Evolutionary conservation across 78 protist species (phyloP), one percentile per base, ranked within the genome.

Genomic region (Dictyostelium intermedium): DNA sequence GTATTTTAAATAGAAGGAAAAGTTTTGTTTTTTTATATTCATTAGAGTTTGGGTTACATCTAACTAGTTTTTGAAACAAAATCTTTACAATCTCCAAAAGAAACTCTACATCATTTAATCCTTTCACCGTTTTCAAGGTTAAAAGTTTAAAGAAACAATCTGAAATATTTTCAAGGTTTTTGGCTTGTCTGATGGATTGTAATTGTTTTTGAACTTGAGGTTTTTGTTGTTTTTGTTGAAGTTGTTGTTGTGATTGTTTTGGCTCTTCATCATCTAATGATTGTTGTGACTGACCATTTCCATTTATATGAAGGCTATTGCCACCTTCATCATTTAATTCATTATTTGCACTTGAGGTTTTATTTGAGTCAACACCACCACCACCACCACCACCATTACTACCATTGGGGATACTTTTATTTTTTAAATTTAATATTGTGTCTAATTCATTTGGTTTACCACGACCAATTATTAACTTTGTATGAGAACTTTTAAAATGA

Each of bases 1-100:
- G 86, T 13, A 82, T 35, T 82, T 82, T 82, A 35, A 82, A 82
- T 82, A 82, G 60, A 18, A 82, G 27, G 66, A 82, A 82, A 18
- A 60, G 34, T 27, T 60, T 82, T 23, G 60, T 82, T 20, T 60
- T 50, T 60, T 82, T 82, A 23, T 23, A 82, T 56, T 82, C 74
- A 7, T 69, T 23, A 9, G 43, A 43, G 13, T 69, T 35, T 82
- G 86, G 86, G 18, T 82, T 72, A 9, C 11, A 30, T 18, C n/a
- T 30, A 4, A 56, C 37, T 7, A 82, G 56, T 10, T 25, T 47
- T 60, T 82, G 86, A 30, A 82, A 82, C 60, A 43, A 45, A 34
- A 25, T 39, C 13, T 82, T 82, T 4, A 82, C 34, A 50, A 82
- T 50, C 18, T 82, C 86, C 30, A 34, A 82, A 0, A 82, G 9